Evolutionary conservation across 371 early-diverging fungal genomes (phyloP).

Genomic region (Dichotomocladium elegans): DNA sequence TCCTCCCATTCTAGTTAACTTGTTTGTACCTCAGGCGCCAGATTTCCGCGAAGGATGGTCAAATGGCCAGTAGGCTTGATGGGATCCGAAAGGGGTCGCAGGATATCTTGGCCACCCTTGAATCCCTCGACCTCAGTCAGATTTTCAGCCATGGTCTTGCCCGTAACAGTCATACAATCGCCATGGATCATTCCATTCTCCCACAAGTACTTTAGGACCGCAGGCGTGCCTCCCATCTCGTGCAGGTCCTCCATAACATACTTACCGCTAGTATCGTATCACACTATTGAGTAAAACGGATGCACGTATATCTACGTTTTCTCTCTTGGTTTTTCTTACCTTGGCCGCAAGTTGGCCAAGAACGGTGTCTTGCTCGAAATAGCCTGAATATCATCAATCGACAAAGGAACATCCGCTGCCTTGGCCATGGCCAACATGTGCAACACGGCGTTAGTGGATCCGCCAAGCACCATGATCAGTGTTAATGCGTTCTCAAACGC

Average conservation of each 20-base stretch:
- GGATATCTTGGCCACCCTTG: conserved; percentile 61
- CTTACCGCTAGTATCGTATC: conserved; percentile 65
- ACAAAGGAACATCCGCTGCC: conserved; percentile 73
- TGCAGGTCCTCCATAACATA: conserved; percentile 95
- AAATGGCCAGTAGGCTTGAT: conserved; percentile 80
- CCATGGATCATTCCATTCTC: conserved; percentile 79
- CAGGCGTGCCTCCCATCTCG: conserved; percentile 84
- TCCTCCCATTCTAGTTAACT: too few species aligned
- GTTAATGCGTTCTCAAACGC: conserved; percentile 95
- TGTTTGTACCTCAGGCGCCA: conserved; percentile 66
- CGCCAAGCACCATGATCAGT: conserved; percentile 87
- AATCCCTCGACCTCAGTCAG: conserved; percentile 69
- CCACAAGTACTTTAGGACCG: conserved; percentile 81
- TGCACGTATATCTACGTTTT: too few species aligned
- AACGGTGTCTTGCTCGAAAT: conserved; percentile 83
- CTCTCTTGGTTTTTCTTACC: conserved; percentile 21
- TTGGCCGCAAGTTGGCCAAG: conserved; percentile 91
- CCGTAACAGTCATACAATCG: conserved; percentile 89
- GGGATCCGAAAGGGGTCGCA: conserved; percentile 61
- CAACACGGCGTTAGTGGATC: conserved; percentile 96
- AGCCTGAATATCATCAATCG: conserved; percentile 89
- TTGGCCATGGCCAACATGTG: conserved; percentile 94
- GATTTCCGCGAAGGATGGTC: conserved; percentile 73
- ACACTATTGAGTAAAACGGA: not conserved
- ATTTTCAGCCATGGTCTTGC: conserved; percentile 91